phyloP scores from a whole-genome alignment of 2,329 filamentous ascomycete genomes.

The Clonostachys solani region DNA sequence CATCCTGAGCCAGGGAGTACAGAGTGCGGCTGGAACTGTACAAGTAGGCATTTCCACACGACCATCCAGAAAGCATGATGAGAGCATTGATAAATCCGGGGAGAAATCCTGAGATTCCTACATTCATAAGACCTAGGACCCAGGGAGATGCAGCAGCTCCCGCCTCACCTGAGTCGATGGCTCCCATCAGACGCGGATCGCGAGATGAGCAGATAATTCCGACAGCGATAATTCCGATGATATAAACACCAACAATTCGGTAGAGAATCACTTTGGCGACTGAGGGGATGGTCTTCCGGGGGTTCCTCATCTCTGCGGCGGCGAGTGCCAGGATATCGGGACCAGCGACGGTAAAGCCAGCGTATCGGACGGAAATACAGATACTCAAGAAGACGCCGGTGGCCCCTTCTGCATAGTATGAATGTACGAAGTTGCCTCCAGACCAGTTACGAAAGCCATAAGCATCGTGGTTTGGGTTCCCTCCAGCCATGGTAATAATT shows the following conservation, averaged over 20 bases:
- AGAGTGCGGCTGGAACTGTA: slow-evolving; percentile 40
- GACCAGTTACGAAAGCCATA: no score
- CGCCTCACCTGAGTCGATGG: slow-evolving; percentile 36
- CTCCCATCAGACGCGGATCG: slow-evolving; percentile 30
- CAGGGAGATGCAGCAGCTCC: slow-evolving; percentile 56
- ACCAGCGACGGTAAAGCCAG: slow-evolving; percentile 64
- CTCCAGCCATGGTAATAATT: slow-evolving; percentile 20
- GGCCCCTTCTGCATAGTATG: slow-evolving; percentile 34
- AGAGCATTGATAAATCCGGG: slow-evolving; percentile 55
- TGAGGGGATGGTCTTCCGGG: slow-evolving; percentile 33
- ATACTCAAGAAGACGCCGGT: slow-evolving; percentile 60
- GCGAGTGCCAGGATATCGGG: slow-evolving; percentile 61
- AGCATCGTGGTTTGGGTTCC: no score
- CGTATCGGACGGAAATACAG: slow-evolving; percentile 54
- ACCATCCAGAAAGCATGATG: slow-evolving; percentile 43
- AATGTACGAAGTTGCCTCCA: slow-evolving; percentile 20
- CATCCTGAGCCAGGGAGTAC: slow-evolving; percentile 36
- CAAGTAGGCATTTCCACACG: slow-evolving; percentile 40
- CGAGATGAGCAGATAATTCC: slow-evolving; percentile 50
- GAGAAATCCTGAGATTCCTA: slow-evolving; percentile 37
- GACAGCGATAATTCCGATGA: slow-evolving; percentile 57
- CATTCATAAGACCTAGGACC: slow-evolving; percentile 55
- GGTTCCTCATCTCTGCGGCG: slow-evolving; percentile 60
- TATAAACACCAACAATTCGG: slow-evolving; percentile 66
- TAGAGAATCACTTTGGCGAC: slow-evolving; percentile 73